A percentile compares a stretch with the other conserved stretches of the same genome.
These are phyloP conservation scores for Bipolaris cookei DNA, from an alignment of 2,329 filamentous ascomycete species.

Conservation along the genomic window DNA sequence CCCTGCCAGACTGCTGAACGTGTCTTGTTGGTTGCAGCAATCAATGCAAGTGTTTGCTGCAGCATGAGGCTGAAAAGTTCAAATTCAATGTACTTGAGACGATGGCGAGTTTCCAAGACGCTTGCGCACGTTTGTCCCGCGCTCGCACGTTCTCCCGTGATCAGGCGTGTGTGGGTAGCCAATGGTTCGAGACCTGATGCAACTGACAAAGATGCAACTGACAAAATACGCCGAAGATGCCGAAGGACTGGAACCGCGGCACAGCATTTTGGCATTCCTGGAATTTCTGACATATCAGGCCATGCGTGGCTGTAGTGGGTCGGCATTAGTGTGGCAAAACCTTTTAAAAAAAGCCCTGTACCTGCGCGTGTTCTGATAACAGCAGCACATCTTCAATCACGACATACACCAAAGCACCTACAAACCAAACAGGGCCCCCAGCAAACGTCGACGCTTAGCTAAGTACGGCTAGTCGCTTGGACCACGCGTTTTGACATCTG, in stretches of 20 bases:
- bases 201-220: background rate
- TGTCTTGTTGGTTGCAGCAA: background rate
- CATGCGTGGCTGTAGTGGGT: constrained; percentile 15
- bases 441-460: constrained; percentile 14
- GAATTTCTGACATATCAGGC: constrained; percentile 1
- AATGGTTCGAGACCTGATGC: constrained; percentile 14
- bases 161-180: constrained; percentile 21
- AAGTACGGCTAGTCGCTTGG: constrained; percentile 29
- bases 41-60: background rate
- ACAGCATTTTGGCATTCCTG: background rate
- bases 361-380: constrained; percentile 13
- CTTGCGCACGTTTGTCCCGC: constrained; percentile 7
- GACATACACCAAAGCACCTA: background rate
- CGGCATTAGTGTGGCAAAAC: constrained; percentile 12
- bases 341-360: constrained; percentile 1
- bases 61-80: background rate
- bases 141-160: constrained; percentile 24
- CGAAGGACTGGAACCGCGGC: constrained; percentile 17
- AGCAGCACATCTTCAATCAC: background rate
- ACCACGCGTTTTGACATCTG: constrained; percentile 33
- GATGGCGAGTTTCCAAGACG: constrained; percentile 1
- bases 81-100: background rate
- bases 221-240: constrained; percentile 22
- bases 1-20: background rate
- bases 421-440: constrained; percentile 4